These are phyloP conservation scores for Candida takata DNA, from an alignment of 805 yeast species.

Conservation along the genomic window DNA sequence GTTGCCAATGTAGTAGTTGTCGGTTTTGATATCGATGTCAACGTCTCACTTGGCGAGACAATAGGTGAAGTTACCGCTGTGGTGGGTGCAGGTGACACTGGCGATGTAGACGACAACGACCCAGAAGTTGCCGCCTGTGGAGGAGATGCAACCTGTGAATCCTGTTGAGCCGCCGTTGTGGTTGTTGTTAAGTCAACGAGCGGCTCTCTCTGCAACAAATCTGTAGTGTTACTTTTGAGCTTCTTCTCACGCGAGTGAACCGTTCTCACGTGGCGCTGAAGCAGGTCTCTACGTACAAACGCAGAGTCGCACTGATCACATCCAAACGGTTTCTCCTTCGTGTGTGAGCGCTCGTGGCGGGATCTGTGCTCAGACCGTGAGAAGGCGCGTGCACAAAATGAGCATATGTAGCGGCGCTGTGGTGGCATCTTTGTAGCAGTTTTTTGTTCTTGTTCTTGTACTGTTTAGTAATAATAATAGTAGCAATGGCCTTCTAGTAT, in stretches of 20 bases:
- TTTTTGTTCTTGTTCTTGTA: too few species aligned
- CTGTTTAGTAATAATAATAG: too few species aligned
- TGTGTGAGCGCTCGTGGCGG: slow-evolving; percentile 74
- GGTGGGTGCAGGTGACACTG: neutral
- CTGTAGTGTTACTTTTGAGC: too few species aligned
- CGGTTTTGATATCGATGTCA: neutral
- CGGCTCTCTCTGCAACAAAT: too few species aligned
- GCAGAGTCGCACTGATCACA: slow-evolving; percentile 64
- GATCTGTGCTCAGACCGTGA: slow-evolving; percentile 74
- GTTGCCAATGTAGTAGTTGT: neutral
- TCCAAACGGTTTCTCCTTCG: slow-evolving; percentile 73
- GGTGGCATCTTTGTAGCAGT: too few species aligned
- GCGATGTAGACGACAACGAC: too few species aligned
- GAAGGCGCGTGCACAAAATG: slow-evolving; percentile 73
- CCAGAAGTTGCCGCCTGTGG: too few species aligned
- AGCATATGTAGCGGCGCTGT: slow-evolving; percentile 66
- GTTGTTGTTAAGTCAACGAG: too few species aligned
- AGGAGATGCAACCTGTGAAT: too few species aligned
- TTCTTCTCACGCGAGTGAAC: slow-evolving; percentile 42
- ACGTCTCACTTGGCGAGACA: neutral
- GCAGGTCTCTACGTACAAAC: slow-evolving; percentile 70
- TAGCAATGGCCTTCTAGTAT: too few species aligned
- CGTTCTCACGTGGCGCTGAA: slow-evolving; percentile 72
- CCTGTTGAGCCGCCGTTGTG: too few species aligned
- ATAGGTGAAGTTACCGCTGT: neutral